A percentile compares a stretch with the other conserved stretches of the same genome.
Conservation (phyloP, 2,329 filamentous ascomycete genomes). For the Aspergillus pseudotamarii region DNA sequence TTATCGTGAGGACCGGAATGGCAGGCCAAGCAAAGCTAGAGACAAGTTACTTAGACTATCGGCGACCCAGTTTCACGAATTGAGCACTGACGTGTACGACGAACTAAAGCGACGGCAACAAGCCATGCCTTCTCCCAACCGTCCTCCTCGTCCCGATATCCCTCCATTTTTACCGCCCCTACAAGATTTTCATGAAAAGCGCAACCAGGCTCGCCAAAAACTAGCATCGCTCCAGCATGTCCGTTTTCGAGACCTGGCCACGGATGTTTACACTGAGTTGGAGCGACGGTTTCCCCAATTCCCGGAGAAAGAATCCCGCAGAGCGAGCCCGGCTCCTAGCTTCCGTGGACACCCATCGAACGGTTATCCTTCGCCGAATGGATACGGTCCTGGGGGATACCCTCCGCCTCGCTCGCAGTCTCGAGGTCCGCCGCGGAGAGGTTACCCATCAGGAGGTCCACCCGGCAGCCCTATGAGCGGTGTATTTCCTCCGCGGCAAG, state of each 20-base stretch:
- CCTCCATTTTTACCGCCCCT: conserved; percentile 81
- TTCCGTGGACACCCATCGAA: conserved; percentile 65
- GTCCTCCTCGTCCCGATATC: conserved; percentile 49
- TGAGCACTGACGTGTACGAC: conserved; percentile 97
- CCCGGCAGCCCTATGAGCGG: conserved; percentile 34
- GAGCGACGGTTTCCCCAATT: conserved; percentile 89
- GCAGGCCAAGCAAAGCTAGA: conserved; percentile 82
- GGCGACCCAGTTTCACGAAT: conserved; percentile 90
- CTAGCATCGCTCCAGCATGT: conserved; percentile 84
- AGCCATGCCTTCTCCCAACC: conserved; percentile 52
- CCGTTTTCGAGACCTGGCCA: conserved; percentile 87
- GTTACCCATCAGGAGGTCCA: conserved; percentile 41
- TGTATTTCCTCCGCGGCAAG: conserved; percentile 42
- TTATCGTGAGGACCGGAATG: conserved; percentile 73
- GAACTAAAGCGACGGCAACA: conserved; percentile 87
- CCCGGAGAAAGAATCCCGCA: conserved; percentile 66
- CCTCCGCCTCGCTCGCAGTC: conserved; percentile 48
- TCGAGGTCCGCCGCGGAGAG: conserved; percentile 38
- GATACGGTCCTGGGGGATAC: conserved; percentile 36
- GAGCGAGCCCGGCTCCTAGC: conserved; percentile 66
- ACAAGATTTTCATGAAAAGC: conserved; percentile 89
- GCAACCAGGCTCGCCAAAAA: conserved; percentile 96
- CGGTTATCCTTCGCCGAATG: conserved; percentile 60
- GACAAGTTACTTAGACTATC: conserved; percentile 93
- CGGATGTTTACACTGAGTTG: conserved; percentile 93